These are phyloP conservation scores for Tetraselmis chui DNA, from an alignment of 139 green algal species.

Conservation along the genomic window DNA sequence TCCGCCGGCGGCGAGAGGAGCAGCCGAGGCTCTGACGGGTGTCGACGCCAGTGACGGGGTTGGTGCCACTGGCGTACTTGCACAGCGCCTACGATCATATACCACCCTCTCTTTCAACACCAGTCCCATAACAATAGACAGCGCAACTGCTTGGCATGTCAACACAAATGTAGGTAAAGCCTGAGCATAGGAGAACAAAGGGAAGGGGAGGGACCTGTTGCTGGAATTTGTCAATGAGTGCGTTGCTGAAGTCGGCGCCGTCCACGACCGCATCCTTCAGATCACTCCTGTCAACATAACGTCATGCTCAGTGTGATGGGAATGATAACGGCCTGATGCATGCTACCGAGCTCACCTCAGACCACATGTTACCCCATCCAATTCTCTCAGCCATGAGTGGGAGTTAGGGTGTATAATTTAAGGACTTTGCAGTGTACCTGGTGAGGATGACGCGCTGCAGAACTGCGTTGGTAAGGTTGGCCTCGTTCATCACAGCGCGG, in stretches of 20 bases:
- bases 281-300: constrained; percentile 30
- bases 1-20: not conserved
- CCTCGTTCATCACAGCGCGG: constrained; percentile 71
- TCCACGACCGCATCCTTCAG: constrained; percentile 48
- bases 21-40: constrained; percentile 74
- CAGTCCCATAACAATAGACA: too few relatives aligned
- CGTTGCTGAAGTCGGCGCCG: constrained; percentile 89
- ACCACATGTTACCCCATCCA: too few relatives aligned
- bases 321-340: not conserved
- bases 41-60: constrained; percentile 64
- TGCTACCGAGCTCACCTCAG: not conserved
- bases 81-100: constrained; percentile 66
- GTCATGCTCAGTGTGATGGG: not conserved
- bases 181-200: too few relatives aligned
- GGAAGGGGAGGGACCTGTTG: constrained; percentile 31
- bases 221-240: constrained; percentile 81
- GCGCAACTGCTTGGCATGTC: too few relatives aligned
- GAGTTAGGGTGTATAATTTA: too few relatives aligned
- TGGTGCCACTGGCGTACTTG: constrained; percentile 76
- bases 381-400: too few relatives aligned
- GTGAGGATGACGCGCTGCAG: constrained; percentile 80
- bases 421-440: too few relatives aligned
- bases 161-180: too few relatives aligned
- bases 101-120: too few relatives aligned
- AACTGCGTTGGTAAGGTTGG: constrained; percentile 76